Conservation (phyloP, 768 basidiomycete genomes). For the Lactarius quietus region DNA sequence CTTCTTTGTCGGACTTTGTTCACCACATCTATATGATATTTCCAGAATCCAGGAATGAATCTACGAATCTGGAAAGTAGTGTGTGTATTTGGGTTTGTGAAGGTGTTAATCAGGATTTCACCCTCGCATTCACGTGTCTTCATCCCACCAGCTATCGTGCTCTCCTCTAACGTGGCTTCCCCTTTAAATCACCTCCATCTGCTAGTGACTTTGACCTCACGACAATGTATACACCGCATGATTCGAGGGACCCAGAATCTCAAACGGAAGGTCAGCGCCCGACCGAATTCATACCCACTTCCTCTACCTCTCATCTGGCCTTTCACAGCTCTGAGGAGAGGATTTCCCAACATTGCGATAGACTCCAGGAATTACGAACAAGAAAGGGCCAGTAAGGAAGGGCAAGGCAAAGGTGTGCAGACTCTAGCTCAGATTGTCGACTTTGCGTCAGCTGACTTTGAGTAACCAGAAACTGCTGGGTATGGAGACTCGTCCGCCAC, state of each 20-base stretch:
- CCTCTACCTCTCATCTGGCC: background rate
- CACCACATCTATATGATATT: no score
- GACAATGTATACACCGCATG: background rate
- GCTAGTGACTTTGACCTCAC: background rate
- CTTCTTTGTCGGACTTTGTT: no score
- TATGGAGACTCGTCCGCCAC: conserved; percentile 5
- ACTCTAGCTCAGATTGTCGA: background rate
- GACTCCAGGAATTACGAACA: background rate
- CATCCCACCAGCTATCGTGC: no score
- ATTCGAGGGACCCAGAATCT: background rate
- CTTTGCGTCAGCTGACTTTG: background rate
- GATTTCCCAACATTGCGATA: background rate
- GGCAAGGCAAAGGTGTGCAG: background rate
- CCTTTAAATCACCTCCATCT: background rate
- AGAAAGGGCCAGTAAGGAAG: background rate
- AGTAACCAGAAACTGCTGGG: background rate
- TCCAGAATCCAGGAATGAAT: no score
- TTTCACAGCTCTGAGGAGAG: background rate
- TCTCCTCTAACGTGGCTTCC: background rate
- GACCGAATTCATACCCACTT: background rate
- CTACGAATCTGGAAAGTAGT: no score
- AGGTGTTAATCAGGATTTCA: background rate
- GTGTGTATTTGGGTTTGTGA: no score
- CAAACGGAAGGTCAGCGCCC: background rate
- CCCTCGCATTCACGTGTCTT: background rate